A percentile compares a stretch with the other conserved stretches of the same genome.
These are phyloP conservation scores for Fistulinella cinereoalba DNA, from an alignment of 1,284 basidiomycete species.

Conservation along the genomic window DNA sequence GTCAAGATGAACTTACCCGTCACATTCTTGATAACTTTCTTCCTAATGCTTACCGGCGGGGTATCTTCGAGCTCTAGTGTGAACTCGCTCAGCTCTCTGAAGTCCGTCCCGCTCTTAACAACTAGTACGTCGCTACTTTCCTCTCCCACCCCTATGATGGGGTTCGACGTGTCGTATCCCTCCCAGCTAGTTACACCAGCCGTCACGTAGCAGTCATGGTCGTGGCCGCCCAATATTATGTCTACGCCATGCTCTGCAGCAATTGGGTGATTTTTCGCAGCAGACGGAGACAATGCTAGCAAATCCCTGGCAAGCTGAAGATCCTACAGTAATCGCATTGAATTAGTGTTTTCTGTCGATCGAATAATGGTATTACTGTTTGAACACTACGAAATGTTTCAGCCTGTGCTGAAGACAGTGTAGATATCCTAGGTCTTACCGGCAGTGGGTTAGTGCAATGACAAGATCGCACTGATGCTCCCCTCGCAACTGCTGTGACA, in stretches of 20 bases:
- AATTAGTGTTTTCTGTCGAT: constrained; percentile 36
- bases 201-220: constrained; percentile 84
- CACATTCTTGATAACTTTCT: constrained; percentile 63
- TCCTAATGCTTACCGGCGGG: constrained; percentile 61
- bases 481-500: constrained; percentile 58
- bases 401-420: too few species aligned
- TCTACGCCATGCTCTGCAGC: constrained; percentile 74
- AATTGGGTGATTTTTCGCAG: constrained; percentile 45
- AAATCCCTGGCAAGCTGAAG: constrained; percentile 61
- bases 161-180: constrained; percentile 56
- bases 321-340: constrained; percentile 45
- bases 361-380: constrained; percentile 27
- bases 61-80: constrained; percentile 63
- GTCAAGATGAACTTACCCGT: constrained; percentile 42
- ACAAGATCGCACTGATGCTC: constrained; percentile 60
- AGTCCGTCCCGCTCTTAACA: constrained; percentile 89
- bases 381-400: too few species aligned
- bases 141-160: constrained; percentile 67
- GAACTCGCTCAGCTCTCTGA: constrained; percentile 82
- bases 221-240: constrained; percentile 85
- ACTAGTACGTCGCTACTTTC: constrained; percentile 74
- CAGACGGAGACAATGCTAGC: constrained; percentile 56
- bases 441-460: constrained; percentile 67
- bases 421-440: too few species aligned
- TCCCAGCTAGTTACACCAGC: constrained; percentile 75